phyloP scores from a whole-genome alignment of 495 filamentous ascomycete genomes.

The Daldinia bambusicola region DNA sequence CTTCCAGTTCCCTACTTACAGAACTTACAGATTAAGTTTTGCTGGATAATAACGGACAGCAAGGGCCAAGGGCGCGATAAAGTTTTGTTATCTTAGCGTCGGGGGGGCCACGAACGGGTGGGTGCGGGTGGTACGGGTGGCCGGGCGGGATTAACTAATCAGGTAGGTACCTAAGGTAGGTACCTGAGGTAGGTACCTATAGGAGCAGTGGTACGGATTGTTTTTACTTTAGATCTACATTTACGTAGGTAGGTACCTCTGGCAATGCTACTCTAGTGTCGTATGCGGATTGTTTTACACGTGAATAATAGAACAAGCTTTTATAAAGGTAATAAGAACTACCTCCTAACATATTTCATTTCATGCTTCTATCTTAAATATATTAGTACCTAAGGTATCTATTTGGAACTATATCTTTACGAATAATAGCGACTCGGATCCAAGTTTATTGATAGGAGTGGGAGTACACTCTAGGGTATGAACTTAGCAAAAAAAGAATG shows the following conservation, averaged over 20 bases:
- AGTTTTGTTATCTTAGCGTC: constrained; percentile 32
- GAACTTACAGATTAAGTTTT: constrained; percentile 33
- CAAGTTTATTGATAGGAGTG: not conserved
- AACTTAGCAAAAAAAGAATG: not conserved
- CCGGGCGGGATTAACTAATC: constrained; percentile 24
- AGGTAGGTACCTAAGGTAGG: not conserved
- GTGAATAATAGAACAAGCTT: constrained; percentile 2
- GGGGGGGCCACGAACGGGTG: constrained; percentile 3
- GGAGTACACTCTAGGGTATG: not conserved
- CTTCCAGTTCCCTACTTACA: not conserved
- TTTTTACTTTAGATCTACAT: not conserved
- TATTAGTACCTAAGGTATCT: too few species aligned
- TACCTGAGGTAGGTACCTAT: not conserved
- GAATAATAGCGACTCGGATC: not conserved
- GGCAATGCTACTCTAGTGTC: too few species aligned
- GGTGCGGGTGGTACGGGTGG: not conserved
- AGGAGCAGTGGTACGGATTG: too few species aligned
- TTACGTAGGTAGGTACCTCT: not conserved
- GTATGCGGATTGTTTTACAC: not conserved
- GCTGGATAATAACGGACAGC: constrained; percentile 11
- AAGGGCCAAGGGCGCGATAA: constrained; percentile 30
- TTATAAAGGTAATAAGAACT: not conserved
- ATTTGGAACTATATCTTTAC: not conserved
- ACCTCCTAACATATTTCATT: not conserved
- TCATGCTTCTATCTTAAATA: not conserved